Evolutionary conservation across 345 rosid species (phyloP).

Genomic region (Syzygium aromaticum): DNA sequence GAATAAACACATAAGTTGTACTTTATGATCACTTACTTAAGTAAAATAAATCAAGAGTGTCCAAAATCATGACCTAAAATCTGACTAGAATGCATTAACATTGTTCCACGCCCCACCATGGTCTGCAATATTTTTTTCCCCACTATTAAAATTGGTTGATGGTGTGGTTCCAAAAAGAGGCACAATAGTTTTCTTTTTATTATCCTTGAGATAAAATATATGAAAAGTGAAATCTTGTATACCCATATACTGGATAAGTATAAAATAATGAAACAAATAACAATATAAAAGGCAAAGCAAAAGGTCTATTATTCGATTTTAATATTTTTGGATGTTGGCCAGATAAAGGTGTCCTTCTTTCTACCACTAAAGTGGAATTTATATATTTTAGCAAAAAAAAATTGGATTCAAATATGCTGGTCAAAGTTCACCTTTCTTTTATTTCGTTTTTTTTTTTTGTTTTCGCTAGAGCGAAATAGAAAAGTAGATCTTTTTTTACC

Average conservation of each 20-base stretch:
- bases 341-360: neutral
- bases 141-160: neutral
- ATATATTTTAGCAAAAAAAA: no score
- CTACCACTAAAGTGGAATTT: neutral
- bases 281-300: neutral
- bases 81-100: no score
- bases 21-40: no score
- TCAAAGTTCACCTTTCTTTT: neutral
- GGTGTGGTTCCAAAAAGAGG: neutral
- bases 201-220: neutral
- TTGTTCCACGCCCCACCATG: no score
- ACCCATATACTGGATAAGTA: neutral
- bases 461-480: no score
- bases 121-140: no score
- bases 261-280: neutral
- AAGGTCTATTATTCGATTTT: neutral
- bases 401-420: neutral
- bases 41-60: no score
- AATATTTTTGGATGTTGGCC: neutral
- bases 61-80: no score
- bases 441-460: no score
- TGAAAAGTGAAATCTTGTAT: neutral
- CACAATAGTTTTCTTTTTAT: neutral
- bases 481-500: neutral
- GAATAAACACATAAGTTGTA: no score